These are phyloP conservation scores for Aspergillus campestris DNA, from an alignment of 495 filamentous ascomycete species.

Conservation along the genomic window DNA sequence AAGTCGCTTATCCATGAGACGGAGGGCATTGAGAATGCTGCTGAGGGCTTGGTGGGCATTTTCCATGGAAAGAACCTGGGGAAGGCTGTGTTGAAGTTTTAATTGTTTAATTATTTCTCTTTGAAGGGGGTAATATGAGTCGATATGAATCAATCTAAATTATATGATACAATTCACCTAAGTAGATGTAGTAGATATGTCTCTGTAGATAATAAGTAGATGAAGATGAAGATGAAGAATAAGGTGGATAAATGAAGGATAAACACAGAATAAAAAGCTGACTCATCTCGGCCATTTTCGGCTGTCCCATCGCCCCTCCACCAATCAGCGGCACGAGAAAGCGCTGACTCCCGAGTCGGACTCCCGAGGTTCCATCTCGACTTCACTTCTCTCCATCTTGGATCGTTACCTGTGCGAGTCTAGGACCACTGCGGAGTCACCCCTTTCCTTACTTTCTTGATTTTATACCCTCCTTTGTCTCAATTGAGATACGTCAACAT, in stretches of 20 bases:
- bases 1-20: slow-evolving; percentile 63
- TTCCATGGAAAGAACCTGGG: slow-evolving; percentile 84
- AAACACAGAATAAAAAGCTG: too few relatives aligned
- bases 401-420: slow-evolving; percentile 4
- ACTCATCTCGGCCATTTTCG: slow-evolving; percentile 34
- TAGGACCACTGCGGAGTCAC: slow-evolving; percentile 6
- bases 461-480: slow-evolving; percentile 1
- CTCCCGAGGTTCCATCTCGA: slow-evolving; percentile 36
- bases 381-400: slow-evolving; percentile 29
- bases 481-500: slow-evolving; percentile 18
- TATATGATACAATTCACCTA: neutral
- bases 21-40: slow-evolving; percentile 73
- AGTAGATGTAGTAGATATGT: too few relatives aligned
- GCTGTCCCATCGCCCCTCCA: slow-evolving; percentile 29
- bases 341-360: slow-evolving; percentile 37
- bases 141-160: neutral
- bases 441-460: slow-evolving; percentile 1
- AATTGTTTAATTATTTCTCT: slow-evolving; percentile 5
- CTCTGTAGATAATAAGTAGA: too few relatives aligned
- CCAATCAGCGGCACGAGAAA: slow-evolving; percentile 37
- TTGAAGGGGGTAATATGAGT: neutral
- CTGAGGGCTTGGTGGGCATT: slow-evolving; percentile 79
- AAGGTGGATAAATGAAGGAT: too few relatives aligned
- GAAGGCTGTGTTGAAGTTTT: slow-evolving; percentile 77
- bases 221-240: neutral